Conservation (phyloP, 768 basidiomycete species). For the Postia placenta region DNA sequence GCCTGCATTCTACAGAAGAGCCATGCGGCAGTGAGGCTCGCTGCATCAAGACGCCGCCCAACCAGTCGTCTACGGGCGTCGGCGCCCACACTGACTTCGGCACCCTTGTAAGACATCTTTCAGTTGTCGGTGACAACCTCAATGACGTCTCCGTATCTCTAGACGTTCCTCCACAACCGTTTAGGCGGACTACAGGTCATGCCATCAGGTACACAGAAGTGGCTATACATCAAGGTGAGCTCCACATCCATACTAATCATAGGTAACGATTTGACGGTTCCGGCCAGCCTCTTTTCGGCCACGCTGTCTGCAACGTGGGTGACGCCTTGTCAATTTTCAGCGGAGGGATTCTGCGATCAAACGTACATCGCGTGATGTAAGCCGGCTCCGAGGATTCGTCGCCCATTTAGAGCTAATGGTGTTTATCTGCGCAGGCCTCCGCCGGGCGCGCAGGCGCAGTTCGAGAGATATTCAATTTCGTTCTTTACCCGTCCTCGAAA, state of each 20-base stretch:
- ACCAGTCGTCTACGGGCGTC: conserved; percentile 29
- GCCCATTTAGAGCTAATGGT: neutral
- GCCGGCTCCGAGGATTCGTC: conserved; percentile 9
- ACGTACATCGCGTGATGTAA: conserved; percentile 37
- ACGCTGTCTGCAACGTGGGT: conserved; percentile 40
- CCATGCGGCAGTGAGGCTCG: conserved; percentile 54
- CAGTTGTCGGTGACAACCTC: neutral
- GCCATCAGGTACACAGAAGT: conserved; percentile 30
- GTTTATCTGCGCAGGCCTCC: conserved; percentile 27
- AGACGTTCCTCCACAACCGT: conserved; percentile 37
- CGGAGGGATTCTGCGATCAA: conserved; percentile 39
- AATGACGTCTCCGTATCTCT: neutral
- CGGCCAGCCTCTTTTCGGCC: conserved; percentile 36
- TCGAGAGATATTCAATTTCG: conserved; percentile 27
- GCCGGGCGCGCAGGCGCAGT: conserved; percentile 27
- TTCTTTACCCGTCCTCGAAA: conserved; percentile 32
- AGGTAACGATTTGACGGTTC: neutral
- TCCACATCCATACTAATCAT: neutral
- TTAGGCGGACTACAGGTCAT: conserved; percentile 41
- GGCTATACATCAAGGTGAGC: conserved; percentile 37
- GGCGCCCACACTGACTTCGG: conserved; percentile 72
- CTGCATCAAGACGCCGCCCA: conserved; percentile 41
- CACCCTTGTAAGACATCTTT: conserved; percentile 41
- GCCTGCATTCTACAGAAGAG: conserved; percentile 38
- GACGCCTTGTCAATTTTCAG: conserved; percentile 40